Evolutionary conservation across 2,329 filamentous ascomycete species (phyloP), one percentile per base, ranked within the genome.

Genomic region (Cadophora sp.): DNA sequence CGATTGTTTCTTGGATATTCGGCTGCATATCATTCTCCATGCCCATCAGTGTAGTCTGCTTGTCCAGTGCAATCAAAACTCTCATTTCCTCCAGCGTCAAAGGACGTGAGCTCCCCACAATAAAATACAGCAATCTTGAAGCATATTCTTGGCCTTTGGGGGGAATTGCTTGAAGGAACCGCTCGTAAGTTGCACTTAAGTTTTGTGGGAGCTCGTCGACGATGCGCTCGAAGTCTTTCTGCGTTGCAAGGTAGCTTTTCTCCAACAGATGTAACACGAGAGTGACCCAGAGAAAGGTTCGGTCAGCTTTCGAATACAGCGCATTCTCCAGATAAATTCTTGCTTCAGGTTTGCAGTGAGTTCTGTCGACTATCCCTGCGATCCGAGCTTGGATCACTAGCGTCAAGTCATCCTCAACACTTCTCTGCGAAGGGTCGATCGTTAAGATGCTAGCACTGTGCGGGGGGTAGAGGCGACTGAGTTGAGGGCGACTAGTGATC

Each of bases 281-380:
- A 24, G 75, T 76, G 22, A 79, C 72, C 79, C 79, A 81, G 1
- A 81, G 75, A 68, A 81, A 81, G 1, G 73, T 79, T 39, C 76
- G 69, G 59, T 79, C 77, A 22, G 78, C 74, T 62, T 77, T 78
- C 1, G 73, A 72, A 58, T 69, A 30, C 11, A 81, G 68, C 8
- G 73, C 56, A 33, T 77, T 39, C 59, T 76, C 73, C 8, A 80
- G 68, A 48, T 75, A 75, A 5, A 64, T 64, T 59, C 67, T 76
- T 16, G 70, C 72, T 14, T 77, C 70, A 20, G 71, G 67, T 8
- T 70, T 53, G 64, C 69, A 78, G 7, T 70, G 20, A 16, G 71
- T 72, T 53, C 71, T 30, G 18, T 71, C 66, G 6, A 73, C 75
- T 47, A 81, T 77, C 11, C 76, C 66, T 18, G 77, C 70, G 14